Evolutionary conservation across 2,329 filamentous ascomycete genomes (phyloP).

Genomic region (Monosporascus sp.): DNA sequence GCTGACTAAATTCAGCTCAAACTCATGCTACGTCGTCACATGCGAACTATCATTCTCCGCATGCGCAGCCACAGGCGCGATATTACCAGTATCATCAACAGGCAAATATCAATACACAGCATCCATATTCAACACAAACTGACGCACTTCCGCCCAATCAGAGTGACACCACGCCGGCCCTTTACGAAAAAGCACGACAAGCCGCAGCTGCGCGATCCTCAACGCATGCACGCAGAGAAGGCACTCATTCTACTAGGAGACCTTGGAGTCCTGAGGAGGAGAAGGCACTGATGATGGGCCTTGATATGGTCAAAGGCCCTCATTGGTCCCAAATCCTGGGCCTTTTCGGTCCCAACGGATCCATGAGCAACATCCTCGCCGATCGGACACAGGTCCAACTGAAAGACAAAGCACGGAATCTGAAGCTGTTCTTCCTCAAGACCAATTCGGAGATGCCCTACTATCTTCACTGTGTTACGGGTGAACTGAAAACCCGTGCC

Average conservation of each 20-base stretch:
- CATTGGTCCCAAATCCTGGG: constrained; percentile 91
- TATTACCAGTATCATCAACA: constrained; percentile 23
- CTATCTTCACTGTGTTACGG: constrained; percentile 81
- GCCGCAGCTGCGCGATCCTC: constrained; percentile 53
- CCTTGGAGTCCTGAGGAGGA: constrained; percentile 90
- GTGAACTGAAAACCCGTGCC: constrained; percentile 80
- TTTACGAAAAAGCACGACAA: constrained; percentile 56
- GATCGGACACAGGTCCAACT: constrained; percentile 87
- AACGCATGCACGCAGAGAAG: constrained; percentile 50
- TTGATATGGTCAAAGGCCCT: constrained; percentile 83
- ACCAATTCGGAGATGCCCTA: constrained; percentile 86
- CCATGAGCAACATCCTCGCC: constrained; percentile 75
- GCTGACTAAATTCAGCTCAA: constrained; percentile 16
- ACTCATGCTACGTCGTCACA: constrained; percentile 12
- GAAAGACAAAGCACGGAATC: constrained; percentile 85
- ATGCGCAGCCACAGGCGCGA: constrained; percentile 10
- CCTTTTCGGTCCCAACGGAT: constrained; percentile 75
- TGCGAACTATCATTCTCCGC: constrained; percentile 18
- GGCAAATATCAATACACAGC: constrained; percentile 8
- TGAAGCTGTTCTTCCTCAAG: constrained; percentile 89
- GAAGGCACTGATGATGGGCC: constrained; percentile 80
- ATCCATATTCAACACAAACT: constrained; percentile 21
- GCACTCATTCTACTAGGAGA: constrained; percentile 58
- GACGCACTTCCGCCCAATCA: constrained; percentile 49
- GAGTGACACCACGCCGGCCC: constrained; percentile 46